Evolutionary conservation across 768 basidiomycete species (phyloP), one percentile per base, ranked within the genome.

Genomic region (Leccinum longicurvipes): DNA sequence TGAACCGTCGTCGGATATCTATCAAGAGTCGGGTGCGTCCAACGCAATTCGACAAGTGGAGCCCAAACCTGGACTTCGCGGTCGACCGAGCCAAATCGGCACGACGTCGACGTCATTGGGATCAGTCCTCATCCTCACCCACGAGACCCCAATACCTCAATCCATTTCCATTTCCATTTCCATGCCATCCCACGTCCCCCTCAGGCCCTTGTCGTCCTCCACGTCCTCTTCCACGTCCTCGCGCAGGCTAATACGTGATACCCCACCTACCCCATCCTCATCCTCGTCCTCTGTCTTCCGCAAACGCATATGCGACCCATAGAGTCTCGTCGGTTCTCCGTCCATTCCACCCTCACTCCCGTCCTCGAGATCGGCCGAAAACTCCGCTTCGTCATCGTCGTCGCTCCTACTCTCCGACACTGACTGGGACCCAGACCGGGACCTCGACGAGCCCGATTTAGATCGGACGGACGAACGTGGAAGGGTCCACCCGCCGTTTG

Each of bases 121-220:
- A 3, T 41, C 9, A 41, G 19, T 41, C 39, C n/a, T 19, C 39
- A 41, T 41, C 39, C n/a, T 19, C 39, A 41, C 19, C 3, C 14
- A 41, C 10, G 19, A 41, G 39, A 19, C 25, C 23, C 44, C 8
- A 8, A 12, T 31, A 10, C 1, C 17, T 36, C 28, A 62, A 12
- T 63, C 67, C 70, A 71, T 72, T 25, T 68, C 69, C 68, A 71
- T 71, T 1, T 72, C 88, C 83, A 89, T 87, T 56, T 79, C 78
- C 73, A 75, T 71, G 49, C 79, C 73, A 51, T 77, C 73, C 75
- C 72, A 78, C 62, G 61, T 62, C n/a, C 17, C 59, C 51, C 57
- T 50, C 60, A 27, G 15, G 19, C 6, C 9, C 28, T 34, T 45
- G 12, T 25, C 49, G 2, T 28, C 47, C 31, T 46, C 56, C 5